phyloP scores from a whole-genome alignment of 208 protist genomes.

The Acanthamoeba quina region DNA sequence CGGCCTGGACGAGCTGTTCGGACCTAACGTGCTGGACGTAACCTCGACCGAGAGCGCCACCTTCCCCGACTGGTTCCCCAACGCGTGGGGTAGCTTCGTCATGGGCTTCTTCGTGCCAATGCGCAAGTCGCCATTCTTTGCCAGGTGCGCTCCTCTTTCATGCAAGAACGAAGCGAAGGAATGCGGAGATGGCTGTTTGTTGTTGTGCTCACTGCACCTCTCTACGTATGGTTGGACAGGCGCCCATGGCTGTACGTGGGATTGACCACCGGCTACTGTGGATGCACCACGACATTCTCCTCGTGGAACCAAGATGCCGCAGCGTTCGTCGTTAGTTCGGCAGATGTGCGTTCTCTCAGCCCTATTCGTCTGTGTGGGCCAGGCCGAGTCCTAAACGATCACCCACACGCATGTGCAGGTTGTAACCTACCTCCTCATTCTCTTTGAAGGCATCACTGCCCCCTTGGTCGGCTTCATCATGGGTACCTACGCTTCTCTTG shows the following conservation, averaged over 20 bases:
- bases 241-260: slow-evolving; percentile 61
- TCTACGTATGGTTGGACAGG: background rate
- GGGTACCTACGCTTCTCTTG: background rate
- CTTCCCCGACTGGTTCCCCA: slow-evolving; percentile 70
- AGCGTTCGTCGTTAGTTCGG: background rate
- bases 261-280: slow-evolving; percentile 63
- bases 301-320: slow-evolving; percentile 62
- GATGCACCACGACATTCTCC: slow-evolving; percentile 65
- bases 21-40: background rate
- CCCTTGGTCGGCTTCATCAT: slow-evolving; percentile 41
- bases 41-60: slow-evolving; percentile 23
- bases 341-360: background rate
- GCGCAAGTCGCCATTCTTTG: background rate
- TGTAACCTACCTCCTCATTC: slow-evolving; percentile 7
- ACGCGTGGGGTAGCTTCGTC: slow-evolving; percentile 65
- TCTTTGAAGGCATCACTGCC: background rate
- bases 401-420: background rate
- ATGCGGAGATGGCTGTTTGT: background rate
- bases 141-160: background rate
- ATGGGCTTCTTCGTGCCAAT: slow-evolving; percentile 49
- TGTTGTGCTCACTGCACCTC: background rate
- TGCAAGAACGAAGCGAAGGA: background rate
- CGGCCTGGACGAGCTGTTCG: slow-evolving; percentile 61
- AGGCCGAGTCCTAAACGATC: background rate
- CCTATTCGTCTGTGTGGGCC: background rate